Evolutionary conservation across 208 protist species (phyloP).

Genomic region (Wallacemonas sp.): DNA sequence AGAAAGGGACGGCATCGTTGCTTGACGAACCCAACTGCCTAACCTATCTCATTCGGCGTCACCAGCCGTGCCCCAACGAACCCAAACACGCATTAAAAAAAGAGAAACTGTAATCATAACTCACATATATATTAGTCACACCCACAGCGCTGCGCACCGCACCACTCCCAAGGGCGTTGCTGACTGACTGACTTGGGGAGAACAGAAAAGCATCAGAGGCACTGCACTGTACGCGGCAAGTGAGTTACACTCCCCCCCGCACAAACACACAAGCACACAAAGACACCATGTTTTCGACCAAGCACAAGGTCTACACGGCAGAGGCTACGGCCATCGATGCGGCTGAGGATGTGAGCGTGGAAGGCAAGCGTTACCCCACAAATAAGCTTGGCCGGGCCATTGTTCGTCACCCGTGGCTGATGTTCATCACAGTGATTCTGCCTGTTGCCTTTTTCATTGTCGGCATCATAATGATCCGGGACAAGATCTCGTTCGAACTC

Average conservation of each 20-base stretch:
- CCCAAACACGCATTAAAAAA: too few species aligned
- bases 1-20: neutral
- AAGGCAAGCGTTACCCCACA: conserved; percentile 45
- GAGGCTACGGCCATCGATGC: conserved; percentile 23
- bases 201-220: too few species aligned
- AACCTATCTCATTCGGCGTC: too few species aligned
- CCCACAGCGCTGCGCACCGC: too few species aligned
- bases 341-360: conserved; percentile 36
- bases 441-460: conserved; percentile 39
- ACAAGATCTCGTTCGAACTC: conserved; percentile 22
- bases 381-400: conserved; percentile 19
- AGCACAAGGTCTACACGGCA: conserved; percentile 37
- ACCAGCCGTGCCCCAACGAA: too few species aligned
- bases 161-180: too few species aligned
- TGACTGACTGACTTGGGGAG: too few species aligned
- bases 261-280: neutral
- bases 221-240: too few species aligned
- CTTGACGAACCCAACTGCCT: too few species aligned
- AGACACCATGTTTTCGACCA: conserved; percentile 10
- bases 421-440: conserved; percentile 24
- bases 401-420: conserved; percentile 12
- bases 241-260: too few species aligned
- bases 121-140: too few species aligned
- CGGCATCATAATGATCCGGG: conserved; percentile 16
- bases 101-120: too few species aligned